Conservation (phyloP, 768 basidiomycete genomes). For the Rubroboletus pulcherrimus region DNA sequence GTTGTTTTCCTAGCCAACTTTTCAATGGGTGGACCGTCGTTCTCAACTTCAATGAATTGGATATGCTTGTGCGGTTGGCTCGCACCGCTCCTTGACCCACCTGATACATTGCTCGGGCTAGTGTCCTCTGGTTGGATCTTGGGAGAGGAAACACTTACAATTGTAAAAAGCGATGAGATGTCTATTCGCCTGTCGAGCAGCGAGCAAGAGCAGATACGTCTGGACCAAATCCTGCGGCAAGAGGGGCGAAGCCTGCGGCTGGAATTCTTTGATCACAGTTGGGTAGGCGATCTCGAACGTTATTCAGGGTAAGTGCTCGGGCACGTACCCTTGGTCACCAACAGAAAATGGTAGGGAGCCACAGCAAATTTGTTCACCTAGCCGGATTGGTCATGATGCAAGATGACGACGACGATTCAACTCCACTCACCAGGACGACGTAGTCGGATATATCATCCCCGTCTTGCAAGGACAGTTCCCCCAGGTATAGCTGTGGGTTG, state of each 20-base stretch:
- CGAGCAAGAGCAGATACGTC: slow-evolving; percentile 67
- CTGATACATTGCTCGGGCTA: slow-evolving; percentile 34
- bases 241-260: slow-evolving; percentile 76
- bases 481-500: slow-evolving; percentile 67
- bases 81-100: slow-evolving; percentile 76
- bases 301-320: not conserved
- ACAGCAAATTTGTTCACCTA: slow-evolving; percentile 88
- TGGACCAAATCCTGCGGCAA: slow-evolving; percentile 75
- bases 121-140: not conserved
- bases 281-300: not conserved
- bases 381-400: slow-evolving; percentile 1
- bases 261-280: slow-evolving; percentile 49
- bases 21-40: slow-evolving; percentile 75
- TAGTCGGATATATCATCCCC: slow-evolving; percentile 54
- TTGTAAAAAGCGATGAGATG: slow-evolving; percentile 87
- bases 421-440: slow-evolving; percentile 59
- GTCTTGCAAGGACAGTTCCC: slow-evolving; percentile 56
- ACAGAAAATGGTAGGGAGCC: slow-evolving; percentile 79
- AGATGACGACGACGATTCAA: not conserved
- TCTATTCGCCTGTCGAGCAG: slow-evolving; percentile 58
- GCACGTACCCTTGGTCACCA: slow-evolving; percentile 76
- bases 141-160: slow-evolving; percentile 43
- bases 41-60: slow-evolving; percentile 72
- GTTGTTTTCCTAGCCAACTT: slow-evolving; percentile 52
- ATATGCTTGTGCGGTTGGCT: slow-evolving; percentile 90